Evolutionary conservation across 495 filamentous ascomycete genomes (phyloP), one percentile per base, ranked within the genome.

Genomic region (Aspergillus asperescens): DNA sequence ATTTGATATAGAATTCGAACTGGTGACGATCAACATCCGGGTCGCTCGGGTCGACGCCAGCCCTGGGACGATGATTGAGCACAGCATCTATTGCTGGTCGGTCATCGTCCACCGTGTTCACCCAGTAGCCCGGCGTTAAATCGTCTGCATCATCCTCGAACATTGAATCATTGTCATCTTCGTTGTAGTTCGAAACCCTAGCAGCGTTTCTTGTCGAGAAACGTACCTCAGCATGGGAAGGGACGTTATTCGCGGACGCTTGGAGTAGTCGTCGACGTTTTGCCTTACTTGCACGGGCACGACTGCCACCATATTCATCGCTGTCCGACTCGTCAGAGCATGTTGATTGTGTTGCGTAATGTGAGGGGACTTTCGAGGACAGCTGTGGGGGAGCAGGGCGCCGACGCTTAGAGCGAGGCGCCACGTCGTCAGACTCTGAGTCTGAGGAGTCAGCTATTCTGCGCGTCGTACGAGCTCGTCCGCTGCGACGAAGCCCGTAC

Each of bases 1-100:
- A 99, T 76, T 99, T 99, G 60, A 99, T 91, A 63, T 85, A 89
- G 65, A 89, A 98, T 53, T 95, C 87, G 55, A 90, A 96, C 59
- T 96, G 87, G 48, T 89, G 81, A 55, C 87, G 87, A 18, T 77
- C 78, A 32, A 81, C 55, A 47, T 83, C 74, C n/a, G 67, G 61
- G 18, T 77, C 71, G 22, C 70, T 66, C 25, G 81, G 68, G 70
- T 83, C 76, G 22, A 79, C 74, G 39, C 77, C 89, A 29, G 88
- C 85, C 64, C 83, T 88, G 9, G 85, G 68, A 28, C 88, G 81
- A 64, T 96, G 89, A 55, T 95, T 87, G 39, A 97, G 79, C 44
- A 97, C 85, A 41, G 86, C 79, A 58, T 99, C 94, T 56, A 99
- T 89, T 42, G 87, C 90, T 28, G 86, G 86, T 13, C 81, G 74